Base-by-base conservation (phyloP, 176 grass and related monocot species). In the Musa schizocarpa region DNA sequence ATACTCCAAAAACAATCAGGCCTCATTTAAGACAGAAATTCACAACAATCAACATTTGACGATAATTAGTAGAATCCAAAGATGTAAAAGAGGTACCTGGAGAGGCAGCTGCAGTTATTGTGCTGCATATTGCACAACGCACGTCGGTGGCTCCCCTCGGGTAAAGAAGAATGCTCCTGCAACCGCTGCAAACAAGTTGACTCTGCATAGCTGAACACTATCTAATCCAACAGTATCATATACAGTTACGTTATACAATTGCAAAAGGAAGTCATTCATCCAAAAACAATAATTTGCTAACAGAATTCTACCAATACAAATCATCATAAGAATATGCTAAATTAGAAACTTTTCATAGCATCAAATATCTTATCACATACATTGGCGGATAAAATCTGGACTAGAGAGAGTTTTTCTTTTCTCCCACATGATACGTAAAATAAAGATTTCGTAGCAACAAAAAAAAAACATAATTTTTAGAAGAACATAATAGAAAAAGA, bases 101-200 rank as follows among this genome's bases (percentile, higher is more conserved):
- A 57, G 80, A 54, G 48, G 71, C 58, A 51, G 55, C 49, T 19
- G 69, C 3, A 13, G 77, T 83, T 52, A 86, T 54, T 26, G 81
- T 72, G 77, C 83, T 81, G 83, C 87, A 89, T 23, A 16, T 54
- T 49, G 75, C 78, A 68, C 82, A 85, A 55, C 82, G 56, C 68
- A 79, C 86, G 13, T 83, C 75, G 69, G 54, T 51, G 51, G 56
- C 79, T 53, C 82, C 82, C 64, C 86, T 57, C 9, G 79, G 82
- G 76, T 79, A 82, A 26, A 82, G 79, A 71, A 88, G 52, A 21
- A 82, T 51, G 25, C 82, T 77, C 64, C 79, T 84, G 79, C 86
- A 88, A 12, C 82, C 65, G 29, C 16, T 63, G 79, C 75, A 84
- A 65, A 78, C 68, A 70, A 83, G 14, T 71, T 86, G 73, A 49